Evolutionary conservation across 2,329 filamentous ascomycete species (phyloP).

Genomic region (Paecilomyces fulvus): DNA sequence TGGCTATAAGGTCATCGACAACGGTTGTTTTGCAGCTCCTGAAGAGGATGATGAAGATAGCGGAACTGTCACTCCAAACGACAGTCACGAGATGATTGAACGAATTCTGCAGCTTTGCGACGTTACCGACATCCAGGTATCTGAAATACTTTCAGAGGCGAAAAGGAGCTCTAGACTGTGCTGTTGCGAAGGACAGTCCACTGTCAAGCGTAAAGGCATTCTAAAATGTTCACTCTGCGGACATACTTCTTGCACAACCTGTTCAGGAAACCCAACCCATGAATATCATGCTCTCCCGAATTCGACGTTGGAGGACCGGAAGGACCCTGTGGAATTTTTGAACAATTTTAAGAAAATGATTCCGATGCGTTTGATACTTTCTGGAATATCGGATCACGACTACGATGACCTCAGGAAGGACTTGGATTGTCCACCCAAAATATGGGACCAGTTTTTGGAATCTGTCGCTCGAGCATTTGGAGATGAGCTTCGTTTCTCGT

Average conservation of each 20-base stretch:
- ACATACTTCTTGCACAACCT: slow-evolving; percentile 47
- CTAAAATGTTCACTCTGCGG: slow-evolving; percentile 44
- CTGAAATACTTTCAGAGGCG: slow-evolving; percentile 14
- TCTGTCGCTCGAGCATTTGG: slow-evolving; percentile 17
- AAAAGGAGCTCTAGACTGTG: slow-evolving; percentile 43
- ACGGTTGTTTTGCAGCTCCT: slow-evolving; percentile 6
- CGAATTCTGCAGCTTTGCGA: slow-evolving; percentile 7
- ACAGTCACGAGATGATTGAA: neutral
- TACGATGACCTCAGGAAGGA: slow-evolving; percentile 14
- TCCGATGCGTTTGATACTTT: slow-evolving; percentile 33
- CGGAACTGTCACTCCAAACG: neutral
- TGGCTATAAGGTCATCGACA: slow-evolving; percentile 20
- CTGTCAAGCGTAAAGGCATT: slow-evolving; percentile 31
- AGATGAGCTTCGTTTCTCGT: slow-evolving; percentile 21
- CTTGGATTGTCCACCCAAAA: slow-evolving; percentile 6
- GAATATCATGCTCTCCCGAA: slow-evolving; percentile 22
- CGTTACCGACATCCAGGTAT: slow-evolving; percentile 3
- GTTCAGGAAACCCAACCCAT: slow-evolving; percentile 48
- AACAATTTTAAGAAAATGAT: slow-evolving; percentile 33
- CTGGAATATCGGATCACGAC: slow-evolving; percentile 16
- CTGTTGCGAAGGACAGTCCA: slow-evolving; percentile 46
- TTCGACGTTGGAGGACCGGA: slow-evolving; percentile 32
- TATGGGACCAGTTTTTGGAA: slow-evolving; percentile 27
- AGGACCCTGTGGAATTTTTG: neutral
- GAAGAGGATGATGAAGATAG: neutral